phyloP scores from a whole-genome alignment of 2,329 filamentous ascomycete genomes.

The Penicillium paneum region DNA sequence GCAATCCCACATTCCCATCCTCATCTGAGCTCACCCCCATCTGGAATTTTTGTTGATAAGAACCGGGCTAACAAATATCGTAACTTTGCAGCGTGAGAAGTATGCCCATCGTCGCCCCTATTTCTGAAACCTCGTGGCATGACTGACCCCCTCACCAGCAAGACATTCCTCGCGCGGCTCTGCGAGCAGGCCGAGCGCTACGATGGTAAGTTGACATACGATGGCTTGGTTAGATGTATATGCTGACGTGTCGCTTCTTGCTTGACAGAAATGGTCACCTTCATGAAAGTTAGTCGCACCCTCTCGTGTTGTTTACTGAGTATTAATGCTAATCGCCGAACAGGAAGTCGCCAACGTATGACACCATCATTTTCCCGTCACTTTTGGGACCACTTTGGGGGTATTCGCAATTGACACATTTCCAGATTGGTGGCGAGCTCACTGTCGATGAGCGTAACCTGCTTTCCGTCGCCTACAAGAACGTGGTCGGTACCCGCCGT shows the following conservation, averaged over 20 bases:
- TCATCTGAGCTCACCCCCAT: conserved; percentile 7
- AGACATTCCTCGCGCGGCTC: conserved; percentile 99
- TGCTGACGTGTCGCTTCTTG: conserved; percentile 26
- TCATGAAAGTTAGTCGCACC: conserved; percentile 75
- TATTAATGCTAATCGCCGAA: conserved; percentile 26
- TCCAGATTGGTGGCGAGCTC: conserved; percentile 63
- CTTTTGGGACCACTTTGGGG: background rate
- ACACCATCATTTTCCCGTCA: conserved; percentile 16
- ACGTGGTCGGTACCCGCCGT: conserved; percentile 96
- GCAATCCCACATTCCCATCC: conserved; percentile 18
- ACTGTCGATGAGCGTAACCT: conserved; percentile 79
- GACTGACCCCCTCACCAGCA: conserved; percentile 61
- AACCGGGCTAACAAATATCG: conserved; percentile 33
- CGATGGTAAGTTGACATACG: conserved; percentile 64
- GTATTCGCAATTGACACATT: conserved; percentile 18
- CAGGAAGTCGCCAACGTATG: conserved; percentile 91
- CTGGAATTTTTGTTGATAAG: conserved; percentile 32
- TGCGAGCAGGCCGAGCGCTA: conserved; percentile 99
- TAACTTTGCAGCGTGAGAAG: conserved; percentile 63
- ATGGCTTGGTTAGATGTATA: background rate
- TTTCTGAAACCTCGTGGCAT: conserved; percentile 12
- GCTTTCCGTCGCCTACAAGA: conserved; percentile 99
- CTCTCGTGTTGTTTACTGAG: conserved; percentile 24
- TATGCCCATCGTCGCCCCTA: conserved; percentile 45
- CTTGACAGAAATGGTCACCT: conserved; percentile 82